Base-by-base conservation (phyloP, 805 yeast species). In the Sungouiozyma intestinalis region DNA sequence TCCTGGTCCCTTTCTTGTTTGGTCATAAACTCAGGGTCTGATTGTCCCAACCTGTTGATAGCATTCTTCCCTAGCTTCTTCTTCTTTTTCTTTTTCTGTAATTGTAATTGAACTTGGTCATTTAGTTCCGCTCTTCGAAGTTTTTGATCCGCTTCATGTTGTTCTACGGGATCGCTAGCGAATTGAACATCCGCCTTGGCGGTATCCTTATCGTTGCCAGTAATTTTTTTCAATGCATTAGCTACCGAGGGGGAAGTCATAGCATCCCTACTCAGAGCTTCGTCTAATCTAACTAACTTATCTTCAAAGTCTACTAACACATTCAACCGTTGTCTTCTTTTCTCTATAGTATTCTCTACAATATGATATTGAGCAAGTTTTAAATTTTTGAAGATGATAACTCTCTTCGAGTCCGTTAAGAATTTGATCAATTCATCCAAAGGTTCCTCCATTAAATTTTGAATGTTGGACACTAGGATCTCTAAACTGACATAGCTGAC, bases 321-420 rank as follows among this genome's bases (percentile, higher is more conserved):
- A 17, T 58, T 58, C 8, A 69, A 50, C 19, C 67, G 50, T 6
- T 44, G 45, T 29, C 52, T 44, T 36, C 69, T 53, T 41, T 62
- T 65, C 35, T 57, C 55, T n/a, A 69, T 61, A 1, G 70, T 67
- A 17, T 62, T 58, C 40, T 62, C 63, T 8, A 70, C 62, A 11
- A 68, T 67, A 44, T 62, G 59, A 34, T 67, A 64, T 54, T 79
- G 85, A 29, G 71, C 57, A 15, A 71, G 71, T 49, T 79, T 78
- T 48, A 73, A 64, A 41, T 72, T 70, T 42, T 84, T 74, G 56
- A 76, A 85, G 48, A 74, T 75, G 18, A 77, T 60, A 2, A 85
- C 79, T 31, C 61, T 55, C 6, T 63, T 46, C 1, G 66, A 51
- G 32, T 63, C 68, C 18, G 50, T 52, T 1, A 68, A 47, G 18